Percentiles rank a stretch among this genome's conserved stretches.
phyloP scores from a whole-genome alignment of 2,329 filamentous ascomycete genomes.

The Fusarium redolens region DNA sequence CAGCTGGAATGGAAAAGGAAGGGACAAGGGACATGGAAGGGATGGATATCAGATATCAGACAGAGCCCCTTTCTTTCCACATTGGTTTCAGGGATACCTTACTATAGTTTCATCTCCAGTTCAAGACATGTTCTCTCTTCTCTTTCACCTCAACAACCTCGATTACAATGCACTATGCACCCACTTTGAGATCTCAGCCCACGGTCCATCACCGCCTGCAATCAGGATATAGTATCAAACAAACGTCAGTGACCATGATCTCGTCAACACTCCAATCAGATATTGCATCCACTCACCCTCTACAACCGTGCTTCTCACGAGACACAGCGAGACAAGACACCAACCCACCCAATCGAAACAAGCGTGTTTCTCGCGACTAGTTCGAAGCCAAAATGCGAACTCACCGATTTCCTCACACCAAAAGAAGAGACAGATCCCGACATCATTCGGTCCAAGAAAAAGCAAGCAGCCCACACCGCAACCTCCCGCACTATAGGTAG shows the following conservation, averaged over 20 bases:
- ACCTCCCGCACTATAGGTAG: conserved; percentile 20
- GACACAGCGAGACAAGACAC: conserved; percentile 33
- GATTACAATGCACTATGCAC: background rate
- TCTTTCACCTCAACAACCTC: conserved; percentile 8
- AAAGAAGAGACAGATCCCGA: conserved; percentile 28
- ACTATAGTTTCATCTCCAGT: conserved; percentile 26
- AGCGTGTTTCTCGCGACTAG: conserved; percentile 36
- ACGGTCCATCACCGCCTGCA: conserved; percentile 1
- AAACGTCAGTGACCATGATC: background rate
- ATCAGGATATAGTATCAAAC: background rate
- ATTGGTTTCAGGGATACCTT: conserved; percentile 18
- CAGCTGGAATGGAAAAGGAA: conserved; percentile 9
- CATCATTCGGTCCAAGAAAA: conserved; percentile 37
- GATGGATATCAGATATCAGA: conserved; percentile 10
- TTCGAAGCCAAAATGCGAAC: conserved; percentile 35
- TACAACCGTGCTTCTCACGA: conserved; percentile 30
- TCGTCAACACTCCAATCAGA: conserved; percentile 17
- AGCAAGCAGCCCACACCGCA: conserved; percentile 37
- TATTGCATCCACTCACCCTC: conserved; percentile 31
- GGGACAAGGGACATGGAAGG: conserved; percentile 1
- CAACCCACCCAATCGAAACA: conserved; percentile 32
- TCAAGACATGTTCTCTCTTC: conserved; percentile 18
- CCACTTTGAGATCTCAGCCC: background rate
- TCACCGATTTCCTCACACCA: conserved; percentile 18
- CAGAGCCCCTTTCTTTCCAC: conserved; percentile 9